A percentile compares a stretch with the other conserved stretches of the same genome.
Conservation (phyloP, 441 rosid genomes). For the Dalechampia spathulata region DNA sequence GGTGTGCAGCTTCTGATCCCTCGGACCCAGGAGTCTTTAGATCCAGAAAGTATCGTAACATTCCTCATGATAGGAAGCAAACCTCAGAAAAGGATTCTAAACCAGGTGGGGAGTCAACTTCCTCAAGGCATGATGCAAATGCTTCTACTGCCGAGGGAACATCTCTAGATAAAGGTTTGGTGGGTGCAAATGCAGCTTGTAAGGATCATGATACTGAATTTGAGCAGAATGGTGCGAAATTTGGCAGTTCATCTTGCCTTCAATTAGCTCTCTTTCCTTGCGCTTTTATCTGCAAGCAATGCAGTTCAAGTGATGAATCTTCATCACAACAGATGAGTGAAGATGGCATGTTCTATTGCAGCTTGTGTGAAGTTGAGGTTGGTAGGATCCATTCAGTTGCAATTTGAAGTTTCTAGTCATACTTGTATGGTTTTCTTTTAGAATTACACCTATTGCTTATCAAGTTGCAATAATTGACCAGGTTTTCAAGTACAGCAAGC, state of each 20-base stretch:
- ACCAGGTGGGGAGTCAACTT: slow-evolving; percentile 52
- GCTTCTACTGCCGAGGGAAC: slow-evolving; percentile 47
- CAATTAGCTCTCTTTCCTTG: slow-evolving; percentile 54
- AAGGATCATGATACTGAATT: slow-evolving; percentile 27
- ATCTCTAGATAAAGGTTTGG: slow-evolving; percentile 35
- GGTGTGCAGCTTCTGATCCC: slow-evolving; percentile 98
- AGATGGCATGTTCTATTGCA: slow-evolving; percentile 98
- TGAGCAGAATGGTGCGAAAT: slow-evolving; percentile 32
- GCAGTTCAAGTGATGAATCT: slow-evolving; percentile 47
- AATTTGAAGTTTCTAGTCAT: too few species aligned
- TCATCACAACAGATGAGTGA: slow-evolving; percentile 72
- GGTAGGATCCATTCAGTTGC: slow-evolving; percentile 4
- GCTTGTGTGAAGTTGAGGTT: slow-evolving; percentile 98
- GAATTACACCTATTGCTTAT: background rate
- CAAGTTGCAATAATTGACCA: slow-evolving; percentile 21
- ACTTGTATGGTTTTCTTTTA: background rate
- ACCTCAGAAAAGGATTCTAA: slow-evolving; percentile 42
- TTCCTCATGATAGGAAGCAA: slow-evolving; percentile 45
- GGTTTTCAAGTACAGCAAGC: slow-evolving; percentile 98
- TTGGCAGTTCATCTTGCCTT: slow-evolving; percentile 33
- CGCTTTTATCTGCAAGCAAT: slow-evolving; percentile 55
- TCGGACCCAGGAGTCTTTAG: slow-evolving; percentile 86
- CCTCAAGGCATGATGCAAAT: slow-evolving; percentile 41
- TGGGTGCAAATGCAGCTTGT: slow-evolving; percentile 25
- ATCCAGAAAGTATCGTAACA: slow-evolving; percentile 75